Evolutionary conservation across 306 rosid genomes (phyloP), one percentile per base, ranked within the genome.

Genomic region (Herpetospermum pedunculosum): DNA sequence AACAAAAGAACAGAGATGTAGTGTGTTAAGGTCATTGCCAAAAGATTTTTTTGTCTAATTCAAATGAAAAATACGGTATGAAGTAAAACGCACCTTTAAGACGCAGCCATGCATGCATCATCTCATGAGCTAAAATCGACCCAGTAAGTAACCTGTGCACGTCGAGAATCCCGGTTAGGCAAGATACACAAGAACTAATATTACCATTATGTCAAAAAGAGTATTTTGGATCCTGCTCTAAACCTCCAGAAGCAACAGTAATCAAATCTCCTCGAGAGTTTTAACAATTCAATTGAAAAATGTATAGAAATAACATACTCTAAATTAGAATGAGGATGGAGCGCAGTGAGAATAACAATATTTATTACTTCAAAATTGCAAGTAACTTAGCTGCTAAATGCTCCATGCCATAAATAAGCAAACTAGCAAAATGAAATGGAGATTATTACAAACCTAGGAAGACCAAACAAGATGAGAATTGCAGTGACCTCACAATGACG

Each of bases 101-200:
- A 78, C 99, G 90, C 76, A 95, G 88, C 99, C 99, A 95, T 54
- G 99, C 99, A 75, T 95, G 99, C 99, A 95, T 95, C 97, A 95
- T 88, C 84, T 95, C 99, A 49, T 95, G 99, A 30, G 99, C 97
- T 50, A 95, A 88, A 78, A 95, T 95, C 2, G 99, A 88, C 52
- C 99, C 99, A 0, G 97, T 95, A 75, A 95, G 96, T 84, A 91
- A 85, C 79, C 99, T 95, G 83, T 26, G 77, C 6, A 23, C 25
- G 77, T 13, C 18, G 30, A 78, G 13, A 32, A 58, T 46, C 71
- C 63, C 70, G 5, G 72, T 74, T 63, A 76, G 14, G 40, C 4
- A n/a, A 38, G 46, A 15, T 46, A 26, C 57, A 70, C 21, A 8
- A 16, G 35, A 18, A 78, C 37, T 8, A 43, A 37, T 48, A 29